phyloP scores from a whole-genome alignment of 306 rosid genomes.

The Begonia peltatifolia region DNA sequence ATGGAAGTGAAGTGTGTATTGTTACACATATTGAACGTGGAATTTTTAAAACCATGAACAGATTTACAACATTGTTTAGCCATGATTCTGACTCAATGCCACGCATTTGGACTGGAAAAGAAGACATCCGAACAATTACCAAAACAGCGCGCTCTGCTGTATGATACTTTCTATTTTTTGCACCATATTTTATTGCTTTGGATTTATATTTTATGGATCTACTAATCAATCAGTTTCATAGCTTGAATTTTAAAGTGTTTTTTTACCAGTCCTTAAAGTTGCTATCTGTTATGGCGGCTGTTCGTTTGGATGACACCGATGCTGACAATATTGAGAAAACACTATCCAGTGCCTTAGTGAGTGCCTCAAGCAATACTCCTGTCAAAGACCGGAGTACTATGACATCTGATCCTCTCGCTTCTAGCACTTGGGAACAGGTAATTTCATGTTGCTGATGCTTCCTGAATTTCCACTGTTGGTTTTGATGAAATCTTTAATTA shows the following conservation, averaged over 20 bases:
- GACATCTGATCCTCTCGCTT: slow-evolving; percentile 58
- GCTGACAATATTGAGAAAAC: slow-evolving; percentile 48
- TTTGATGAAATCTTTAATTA: not conserved
- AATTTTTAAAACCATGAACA: slow-evolving; percentile 9
- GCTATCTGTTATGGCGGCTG: slow-evolving; percentile 64
- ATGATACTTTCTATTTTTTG: slow-evolving; percentile 1
- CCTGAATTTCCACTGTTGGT: slow-evolving; percentile 4
- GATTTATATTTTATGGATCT: not conserved
- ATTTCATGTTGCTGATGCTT: slow-evolving; percentile 14
- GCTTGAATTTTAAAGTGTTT: slow-evolving; percentile 3
- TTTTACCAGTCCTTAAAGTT: slow-evolving; percentile 59
- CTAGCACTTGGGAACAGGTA: slow-evolving; percentile 92
- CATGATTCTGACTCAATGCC: slow-evolving; percentile 82
- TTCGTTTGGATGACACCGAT: slow-evolving; percentile 61
- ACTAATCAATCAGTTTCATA: not conserved
- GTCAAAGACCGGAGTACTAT: slow-evolving; percentile 24
- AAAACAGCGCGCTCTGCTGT: slow-evolving; percentile 65
- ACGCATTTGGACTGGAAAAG: slow-evolving; percentile 82
- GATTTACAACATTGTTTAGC: slow-evolving; percentile 72
- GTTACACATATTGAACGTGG: not conserved
- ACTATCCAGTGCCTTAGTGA: slow-evolving; percentile 40
- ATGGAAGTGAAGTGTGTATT: not conserved
- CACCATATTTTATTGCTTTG: not conserved
- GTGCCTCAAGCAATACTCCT: slow-evolving; percentile 29
- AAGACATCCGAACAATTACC: slow-evolving; percentile 69